Conservation (phyloP, 805 yeast species). For the Teunomyces atbi region DNA sequence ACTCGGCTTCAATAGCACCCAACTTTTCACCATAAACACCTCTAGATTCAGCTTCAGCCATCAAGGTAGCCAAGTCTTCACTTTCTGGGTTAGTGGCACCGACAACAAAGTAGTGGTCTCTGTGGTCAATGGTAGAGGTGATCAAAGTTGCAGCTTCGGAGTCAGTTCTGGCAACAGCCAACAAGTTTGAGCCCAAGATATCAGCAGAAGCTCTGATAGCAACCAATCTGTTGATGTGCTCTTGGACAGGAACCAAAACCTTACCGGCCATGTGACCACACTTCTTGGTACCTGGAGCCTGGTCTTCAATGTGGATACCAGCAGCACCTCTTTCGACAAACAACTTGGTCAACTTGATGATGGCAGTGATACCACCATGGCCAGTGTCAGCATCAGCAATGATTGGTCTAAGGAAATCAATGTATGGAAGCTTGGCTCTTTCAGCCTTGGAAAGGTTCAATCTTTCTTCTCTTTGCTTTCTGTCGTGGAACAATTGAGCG, state of each 20-base stretch:
- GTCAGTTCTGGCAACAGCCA: slow-evolving; percentile 93
- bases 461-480: slow-evolving; percentile 90
- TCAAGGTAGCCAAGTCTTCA: slow-evolving; percentile 69
- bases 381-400: slow-evolving; percentile 99
- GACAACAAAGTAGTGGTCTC: slow-evolving; percentile 90
- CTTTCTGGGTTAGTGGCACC: slow-evolving; percentile 88
- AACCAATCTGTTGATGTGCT: slow-evolving; percentile 90
- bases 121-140: slow-evolving; percentile 88
- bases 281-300: slow-evolving; percentile 97
- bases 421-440: slow-evolving; percentile 68
- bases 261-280: slow-evolving; percentile 99
- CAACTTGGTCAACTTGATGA: slow-evolving; percentile 90
- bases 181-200: slow-evolving; percentile 80
- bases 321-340: slow-evolving; percentile 98
- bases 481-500: slow-evolving; percentile 95
- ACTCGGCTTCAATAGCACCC: slow-evolving; percentile 71
- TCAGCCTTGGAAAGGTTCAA: slow-evolving; percentile 57
- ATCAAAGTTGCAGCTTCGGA: slow-evolving; percentile 96
- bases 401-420: slow-evolving; percentile 90
- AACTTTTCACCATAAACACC: slow-evolving; percentile 74
- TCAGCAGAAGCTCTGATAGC: slow-evolving; percentile 96
- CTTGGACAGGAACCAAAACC: slow-evolving; percentile 95
- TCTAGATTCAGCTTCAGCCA: slow-evolving; percentile 74
- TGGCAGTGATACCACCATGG: slow-evolving; percentile 97
- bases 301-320: slow-evolving; percentile 98